Conservation (phyloP, 2,329 filamentous ascomycete species). For the Albophoma yamanashiensis region DNA sequence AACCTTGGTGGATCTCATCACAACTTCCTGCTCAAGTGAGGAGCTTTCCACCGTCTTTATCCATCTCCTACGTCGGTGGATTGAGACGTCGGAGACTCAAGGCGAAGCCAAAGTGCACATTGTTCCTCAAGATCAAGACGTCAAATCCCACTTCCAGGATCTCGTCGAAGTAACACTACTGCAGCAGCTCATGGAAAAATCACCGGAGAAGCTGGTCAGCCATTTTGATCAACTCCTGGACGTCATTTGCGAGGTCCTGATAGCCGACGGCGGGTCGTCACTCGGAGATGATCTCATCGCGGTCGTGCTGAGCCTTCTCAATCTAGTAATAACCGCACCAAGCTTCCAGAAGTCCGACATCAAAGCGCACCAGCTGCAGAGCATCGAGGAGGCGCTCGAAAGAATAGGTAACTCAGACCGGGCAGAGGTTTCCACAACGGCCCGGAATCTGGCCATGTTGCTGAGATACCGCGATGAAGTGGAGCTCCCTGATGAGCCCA, state of each 20-base stretch:
- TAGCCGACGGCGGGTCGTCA: conserved; percentile 28
- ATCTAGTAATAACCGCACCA: conserved; percentile 46
- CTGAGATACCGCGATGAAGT: conserved; percentile 45
- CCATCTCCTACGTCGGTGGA: conserved; percentile 46
- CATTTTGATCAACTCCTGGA: conserved; percentile 55
- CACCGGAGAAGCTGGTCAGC: conserved; percentile 52
- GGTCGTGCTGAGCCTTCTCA: conserved; percentile 49
- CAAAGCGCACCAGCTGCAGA: conserved; percentile 26
- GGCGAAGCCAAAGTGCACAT: conserved; percentile 13
- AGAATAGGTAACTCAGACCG: conserved; percentile 26
- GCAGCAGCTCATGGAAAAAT: conserved; percentile 52
- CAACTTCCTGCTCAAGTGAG: conserved; percentile 37
- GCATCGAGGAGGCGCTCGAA: conserved; percentile 38
- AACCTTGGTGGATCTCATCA: conserved; percentile 38
- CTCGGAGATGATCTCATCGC: conserved; percentile 37
- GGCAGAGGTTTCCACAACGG: conserved; percentile 37
- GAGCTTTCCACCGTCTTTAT: conserved; percentile 53
- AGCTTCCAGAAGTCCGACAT: conserved; percentile 41
- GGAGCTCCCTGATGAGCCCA: conserved; percentile 29
- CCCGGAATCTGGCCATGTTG: conserved; percentile 43
- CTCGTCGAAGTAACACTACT: conserved; percentile 52
- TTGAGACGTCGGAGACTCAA: conserved; percentile 23
- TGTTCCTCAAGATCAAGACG: conserved; percentile 17
- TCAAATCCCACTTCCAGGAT: conserved; percentile 30
- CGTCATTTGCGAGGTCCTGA: conserved; percentile 50